These are phyloP conservation scores for Leishmania tropica DNA, from an alignment of 208 protist species.

Conservation along the genomic window DNA sequence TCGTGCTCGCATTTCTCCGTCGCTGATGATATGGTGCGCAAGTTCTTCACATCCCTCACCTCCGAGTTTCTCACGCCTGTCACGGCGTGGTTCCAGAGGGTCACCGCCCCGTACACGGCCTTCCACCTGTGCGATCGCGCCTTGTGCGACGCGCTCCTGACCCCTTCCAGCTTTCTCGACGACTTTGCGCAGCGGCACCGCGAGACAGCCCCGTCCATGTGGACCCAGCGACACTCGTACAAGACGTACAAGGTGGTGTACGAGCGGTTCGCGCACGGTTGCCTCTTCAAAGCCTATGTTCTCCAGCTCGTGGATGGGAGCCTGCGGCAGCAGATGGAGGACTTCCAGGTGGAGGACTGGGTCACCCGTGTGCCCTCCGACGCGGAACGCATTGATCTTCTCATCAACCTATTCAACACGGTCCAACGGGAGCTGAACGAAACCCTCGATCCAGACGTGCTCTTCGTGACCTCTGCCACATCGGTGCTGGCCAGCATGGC, in stretches of 20 bases:
- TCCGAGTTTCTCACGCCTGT: constrained; percentile 83
- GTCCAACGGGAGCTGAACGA: constrained; percentile 59
- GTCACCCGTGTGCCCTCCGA: constrained; percentile 51
- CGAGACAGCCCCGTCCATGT: constrained; percentile 62
- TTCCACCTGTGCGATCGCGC: constrained; percentile 77
- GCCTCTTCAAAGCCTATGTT: constrained; percentile 65
- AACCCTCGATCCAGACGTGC: constrained; percentile 74
- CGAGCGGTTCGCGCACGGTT: constrained; percentile 72
- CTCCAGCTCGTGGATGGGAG: constrained; percentile 60
- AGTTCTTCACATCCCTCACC: constrained; percentile 88
- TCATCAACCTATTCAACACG: constrained; percentile 68
- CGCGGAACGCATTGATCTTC: constrained; percentile 65
- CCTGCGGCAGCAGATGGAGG: constrained; percentile 48
- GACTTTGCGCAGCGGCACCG: constrained; percentile 63
- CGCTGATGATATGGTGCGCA: constrained; percentile 79
- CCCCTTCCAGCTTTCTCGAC: constrained; percentile 64
- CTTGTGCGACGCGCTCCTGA: constrained; percentile 37
- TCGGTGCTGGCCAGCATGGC: constrained; percentile 80
- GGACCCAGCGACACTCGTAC: constrained; percentile 56
- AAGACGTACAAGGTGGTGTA: constrained; percentile 82
- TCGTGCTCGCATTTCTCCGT: constrained; percentile 70
- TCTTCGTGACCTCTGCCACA: constrained; percentile 68
- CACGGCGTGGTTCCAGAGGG: constrained; percentile 58
- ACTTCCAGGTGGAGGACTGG: constrained; percentile 67
- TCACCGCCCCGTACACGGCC: constrained; percentile 37